A percentile compares a stretch with the other conserved stretches of the same genome.
Evolutionary conservation across 768 basidiomycete genomes (phyloP).

Genomic region (Piloderma croceum): DNA sequence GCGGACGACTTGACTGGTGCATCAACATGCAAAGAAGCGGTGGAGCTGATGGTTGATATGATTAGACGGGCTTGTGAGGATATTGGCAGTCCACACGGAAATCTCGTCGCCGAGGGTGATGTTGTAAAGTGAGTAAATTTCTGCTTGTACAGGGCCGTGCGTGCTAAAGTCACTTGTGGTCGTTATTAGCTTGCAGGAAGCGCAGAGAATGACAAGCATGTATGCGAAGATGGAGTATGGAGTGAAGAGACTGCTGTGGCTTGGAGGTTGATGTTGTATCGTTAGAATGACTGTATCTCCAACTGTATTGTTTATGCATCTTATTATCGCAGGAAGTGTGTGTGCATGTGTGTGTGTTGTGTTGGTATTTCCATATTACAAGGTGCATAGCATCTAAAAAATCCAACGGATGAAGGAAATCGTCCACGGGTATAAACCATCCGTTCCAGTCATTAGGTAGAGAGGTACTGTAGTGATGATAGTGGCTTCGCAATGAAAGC

Average conservation of each 20-base stretch:
- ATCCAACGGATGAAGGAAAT: too few species aligned
- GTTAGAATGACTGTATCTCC: too few species aligned
- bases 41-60: slow-evolving; percentile 66
- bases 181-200: slow-evolving; percentile 63
- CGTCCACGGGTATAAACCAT: too few species aligned
- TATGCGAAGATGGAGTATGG: slow-evolving; percentile 94
- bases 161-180: slow-evolving; percentile 9
- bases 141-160: slow-evolving; percentile 6
- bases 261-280: slow-evolving; percentile 53
- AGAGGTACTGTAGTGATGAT: not conserved
- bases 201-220: slow-evolving; percentile 77
- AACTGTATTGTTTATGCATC: not conserved
- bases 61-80: slow-evolving; percentile 66
- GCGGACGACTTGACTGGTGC: slow-evolving; percentile 59
- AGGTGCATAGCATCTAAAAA: too few species aligned
- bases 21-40: slow-evolving; percentile 69
- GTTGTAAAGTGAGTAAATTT: slow-evolving; percentile 63
- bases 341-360: not conserved
- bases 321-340: not conserved
- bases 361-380: not conserved
- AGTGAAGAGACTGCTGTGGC: slow-evolving; percentile 84
- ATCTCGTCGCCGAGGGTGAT: slow-evolving; percentile 60
- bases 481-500: not conserved
- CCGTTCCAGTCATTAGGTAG: not conserved
- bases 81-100: slow-evolving; percentile 41